phyloP scores from a whole-genome alignment of 352 stramenopile genomes.

The Globisporangium alternatum region DNA sequence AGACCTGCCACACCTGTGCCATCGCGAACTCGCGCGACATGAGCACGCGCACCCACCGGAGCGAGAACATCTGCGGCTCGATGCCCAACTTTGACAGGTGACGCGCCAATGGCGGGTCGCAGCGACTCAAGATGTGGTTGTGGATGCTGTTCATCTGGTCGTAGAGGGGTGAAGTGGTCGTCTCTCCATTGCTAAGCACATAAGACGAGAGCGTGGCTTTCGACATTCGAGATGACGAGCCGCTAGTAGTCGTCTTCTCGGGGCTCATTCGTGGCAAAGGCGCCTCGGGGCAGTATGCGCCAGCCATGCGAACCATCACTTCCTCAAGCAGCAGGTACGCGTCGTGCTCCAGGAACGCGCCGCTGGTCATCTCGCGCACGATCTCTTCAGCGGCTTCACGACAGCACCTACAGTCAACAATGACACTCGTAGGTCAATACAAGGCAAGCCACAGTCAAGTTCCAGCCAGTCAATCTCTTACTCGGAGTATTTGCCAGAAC shows the following conservation, averaged over 20 bases:
- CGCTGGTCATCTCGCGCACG: conserved; percentile 41
- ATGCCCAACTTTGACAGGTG: conserved; percentile 47
- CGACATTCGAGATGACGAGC: not conserved
- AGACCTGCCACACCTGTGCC: conserved; percentile 73
- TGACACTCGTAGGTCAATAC: not conserved
- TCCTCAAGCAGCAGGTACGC: conserved; percentile 61
- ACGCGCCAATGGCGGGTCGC: conserved; percentile 54
- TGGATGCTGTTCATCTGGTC: conserved; percentile 78
- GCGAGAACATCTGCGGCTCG: conserved; percentile 69
- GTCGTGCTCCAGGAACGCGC: conserved; percentile 60
- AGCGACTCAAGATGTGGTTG: conserved; percentile 55
- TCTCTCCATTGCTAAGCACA: conserved; percentile 20
- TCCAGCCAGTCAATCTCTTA: conserved; percentile 19
- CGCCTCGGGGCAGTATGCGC: conserved; percentile 53
- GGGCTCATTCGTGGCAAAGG: conserved; percentile 13
- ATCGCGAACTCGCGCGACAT: conserved; percentile 77
- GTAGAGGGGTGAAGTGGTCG: conserved; percentile 45
- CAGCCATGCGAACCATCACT: conserved; percentile 75
- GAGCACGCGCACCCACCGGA: conserved; percentile 74
- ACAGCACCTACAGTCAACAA: conserved; percentile 35
- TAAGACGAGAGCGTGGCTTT: conserved; percentile 1
- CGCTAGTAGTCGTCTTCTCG: not conserved
- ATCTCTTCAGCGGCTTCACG: conserved; percentile 52
- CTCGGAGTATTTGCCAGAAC: conserved; percentile 46
- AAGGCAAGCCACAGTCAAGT: not conserved